Conservation (phyloP, 306 rosid genomes). For the Pterocarpus santalinus region DNA sequence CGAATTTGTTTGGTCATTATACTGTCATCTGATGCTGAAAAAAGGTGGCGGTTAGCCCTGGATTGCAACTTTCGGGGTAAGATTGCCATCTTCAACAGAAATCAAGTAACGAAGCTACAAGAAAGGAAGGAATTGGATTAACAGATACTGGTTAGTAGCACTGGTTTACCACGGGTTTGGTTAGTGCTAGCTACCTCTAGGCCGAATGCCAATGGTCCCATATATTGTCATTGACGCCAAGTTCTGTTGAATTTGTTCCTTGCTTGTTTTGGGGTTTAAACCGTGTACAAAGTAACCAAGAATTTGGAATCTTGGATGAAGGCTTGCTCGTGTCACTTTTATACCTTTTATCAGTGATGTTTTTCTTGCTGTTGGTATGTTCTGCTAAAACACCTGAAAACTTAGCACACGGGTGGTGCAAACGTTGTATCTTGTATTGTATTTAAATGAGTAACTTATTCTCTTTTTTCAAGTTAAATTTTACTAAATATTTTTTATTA, state of each 20-base stretch:
- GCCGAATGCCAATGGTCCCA: neutral
- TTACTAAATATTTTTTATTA: neutral
- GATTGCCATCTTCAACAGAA: conserved; percentile 39
- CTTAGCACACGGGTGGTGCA: neutral
- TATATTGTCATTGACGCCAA: conserved; percentile 35
- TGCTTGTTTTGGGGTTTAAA: conserved; percentile 63
- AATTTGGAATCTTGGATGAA: conserved; percentile 45
- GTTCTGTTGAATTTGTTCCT: conserved; percentile 55
- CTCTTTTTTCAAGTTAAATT: neutral
- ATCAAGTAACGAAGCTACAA: neutral
- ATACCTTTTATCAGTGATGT: conserved; percentile 21
- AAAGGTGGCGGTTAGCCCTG: conserved; percentile 45
- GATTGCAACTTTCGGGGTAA: conserved; percentile 37
- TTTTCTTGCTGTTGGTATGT: conserved; percentile 19
- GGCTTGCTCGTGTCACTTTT: conserved; percentile 8
- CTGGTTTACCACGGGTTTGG: neutral
- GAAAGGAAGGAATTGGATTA: conserved; percentile 3
- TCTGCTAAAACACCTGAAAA: neutral
- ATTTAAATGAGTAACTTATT: neutral
- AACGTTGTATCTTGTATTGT: neutral
- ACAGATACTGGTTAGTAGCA: conserved; percentile 17
- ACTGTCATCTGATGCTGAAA: conserved; percentile 56
- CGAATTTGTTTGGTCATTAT: conserved; percentile 53
- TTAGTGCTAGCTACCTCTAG: conserved; percentile 21
- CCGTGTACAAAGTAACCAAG: conserved; percentile 30